Conservation (phyloP, 2,329 filamentous ascomycete genomes). For the Talaromyces piceae region DNA sequence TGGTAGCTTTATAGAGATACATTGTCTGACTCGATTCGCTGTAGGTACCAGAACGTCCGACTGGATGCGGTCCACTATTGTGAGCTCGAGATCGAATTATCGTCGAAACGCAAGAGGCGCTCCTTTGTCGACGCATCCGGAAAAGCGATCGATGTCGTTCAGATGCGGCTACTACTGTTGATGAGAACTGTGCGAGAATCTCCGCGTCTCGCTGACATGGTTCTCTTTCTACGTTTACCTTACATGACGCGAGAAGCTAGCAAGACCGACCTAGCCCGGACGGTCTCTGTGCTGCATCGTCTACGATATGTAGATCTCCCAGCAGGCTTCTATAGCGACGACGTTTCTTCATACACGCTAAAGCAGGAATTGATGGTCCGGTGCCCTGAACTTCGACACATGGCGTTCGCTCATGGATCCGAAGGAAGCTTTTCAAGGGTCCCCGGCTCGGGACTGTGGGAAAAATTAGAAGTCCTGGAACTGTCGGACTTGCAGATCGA, state of each 20-base stretch:
- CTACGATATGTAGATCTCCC: slow-evolving; percentile 86
- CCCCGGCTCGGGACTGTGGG: slow-evolving; percentile 45
- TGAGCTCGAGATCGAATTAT: slow-evolving; percentile 71
- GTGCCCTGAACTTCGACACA: slow-evolving; percentile 78
- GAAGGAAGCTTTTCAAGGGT: slow-evolving; percentile 70
- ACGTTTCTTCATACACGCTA: slow-evolving; percentile 64
- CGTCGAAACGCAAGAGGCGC: slow-evolving; percentile 68
- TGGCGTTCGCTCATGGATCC: slow-evolving; percentile 72
- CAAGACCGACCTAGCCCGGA: slow-evolving; percentile 75
- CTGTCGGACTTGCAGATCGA: slow-evolving; percentile 32
- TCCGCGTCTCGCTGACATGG: slow-evolving; percentile 58
- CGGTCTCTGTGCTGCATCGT: slow-evolving; percentile 76
- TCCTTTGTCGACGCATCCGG: slow-evolving; percentile 69
- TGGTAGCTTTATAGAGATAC: background rate
- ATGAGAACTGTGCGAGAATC: slow-evolving; percentile 77
- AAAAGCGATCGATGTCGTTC: slow-evolving; percentile 71
- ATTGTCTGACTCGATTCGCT: background rate
- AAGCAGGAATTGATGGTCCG: slow-evolving; percentile 76
- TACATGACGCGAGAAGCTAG: slow-evolving; percentile 91
- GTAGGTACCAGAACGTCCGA: slow-evolving; percentile 77
- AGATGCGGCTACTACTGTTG: slow-evolving; percentile 67
- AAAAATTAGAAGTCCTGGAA: slow-evolving; percentile 36
- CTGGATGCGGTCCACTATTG: slow-evolving; percentile 96
- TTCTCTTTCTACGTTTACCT: slow-evolving; percentile 77
- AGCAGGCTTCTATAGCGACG: slow-evolving; percentile 77